phyloP scores from a whole-genome alignment of 2,329 filamentous ascomycete genomes.

The Colletotrichum australisinense region DNA sequence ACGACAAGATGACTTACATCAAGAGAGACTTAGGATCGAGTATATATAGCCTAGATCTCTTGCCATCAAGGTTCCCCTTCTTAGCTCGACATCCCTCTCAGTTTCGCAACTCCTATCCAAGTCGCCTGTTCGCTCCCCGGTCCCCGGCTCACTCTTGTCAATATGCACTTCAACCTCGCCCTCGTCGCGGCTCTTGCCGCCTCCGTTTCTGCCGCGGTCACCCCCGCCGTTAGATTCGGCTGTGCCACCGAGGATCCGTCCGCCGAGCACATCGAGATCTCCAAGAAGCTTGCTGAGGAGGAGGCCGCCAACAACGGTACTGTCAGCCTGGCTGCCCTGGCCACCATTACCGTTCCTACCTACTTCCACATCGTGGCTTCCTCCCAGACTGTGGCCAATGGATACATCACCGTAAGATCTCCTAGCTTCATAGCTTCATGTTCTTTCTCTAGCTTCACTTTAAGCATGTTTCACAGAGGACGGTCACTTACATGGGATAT shows the following conservation, averaged over 20 bases:
- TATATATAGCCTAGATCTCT: slow-evolving; percentile 1
- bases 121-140: neutral
- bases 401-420: slow-evolving; percentile 49
- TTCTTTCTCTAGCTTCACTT: too few relatives aligned
- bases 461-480: neutral
- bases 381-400: slow-evolving; percentile 41
- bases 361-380: slow-evolving; percentile 52
- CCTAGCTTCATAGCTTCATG: too few relatives aligned
- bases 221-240: neutral
- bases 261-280: slow-evolving; percentile 30
- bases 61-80: slow-evolving; percentile 9
- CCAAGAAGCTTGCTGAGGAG: slow-evolving; percentile 35
- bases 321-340: slow-evolving; percentile 36
- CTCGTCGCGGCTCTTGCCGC: slow-evolving; percentile 20
- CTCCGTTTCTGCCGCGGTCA: slow-evolving; percentile 15
- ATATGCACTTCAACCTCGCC: slow-evolving; percentile 14
- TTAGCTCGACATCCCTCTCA: slow-evolving; percentile 18
- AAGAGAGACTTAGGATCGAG: neutral
- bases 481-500: neutral
- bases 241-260: slow-evolving; percentile 8
- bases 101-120: slow-evolving; percentile 1
- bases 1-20: neutral
- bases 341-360: slow-evolving; percentile 49
- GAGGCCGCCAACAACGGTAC: slow-evolving; percentile 34
- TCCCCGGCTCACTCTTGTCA: neutral